Conservation (phyloP, 495 filamentous ascomycete species). For the Aspergillus ostianus region DNA sequence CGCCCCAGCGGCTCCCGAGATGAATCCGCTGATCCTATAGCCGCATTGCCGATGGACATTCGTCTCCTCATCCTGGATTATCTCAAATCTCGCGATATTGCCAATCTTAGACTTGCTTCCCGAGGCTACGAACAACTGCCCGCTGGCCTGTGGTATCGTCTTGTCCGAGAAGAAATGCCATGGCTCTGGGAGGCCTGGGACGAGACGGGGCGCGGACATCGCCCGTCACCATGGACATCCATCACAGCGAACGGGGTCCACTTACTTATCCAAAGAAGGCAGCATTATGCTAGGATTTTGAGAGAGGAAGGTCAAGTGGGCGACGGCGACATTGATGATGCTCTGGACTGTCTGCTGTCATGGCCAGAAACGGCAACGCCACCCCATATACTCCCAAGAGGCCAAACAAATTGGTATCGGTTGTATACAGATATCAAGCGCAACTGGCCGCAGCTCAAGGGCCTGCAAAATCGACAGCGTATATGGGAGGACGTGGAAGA, state of each 20-base stretch:
- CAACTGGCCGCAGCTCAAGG: slow-evolving; percentile 24
- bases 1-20: neutral
- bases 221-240: slow-evolving; percentile 16
- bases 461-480: slow-evolving; percentile 25
- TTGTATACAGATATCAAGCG: slow-evolving; percentile 20
- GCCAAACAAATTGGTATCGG: slow-evolving; percentile 24
- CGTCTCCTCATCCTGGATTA: slow-evolving; percentile 14
- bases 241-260: slow-evolving; percentile 14
- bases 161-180: slow-evolving; percentile 30
- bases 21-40: slow-evolving; percentile 15
- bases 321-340: neutral
- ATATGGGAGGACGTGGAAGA: slow-evolving; percentile 29
- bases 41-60: slow-evolving; percentile 25
- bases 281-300: neutral
- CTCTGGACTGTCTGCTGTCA: slow-evolving; percentile 2
- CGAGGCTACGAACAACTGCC: slow-evolving; percentile 26
- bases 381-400: slow-evolving; percentile 12
- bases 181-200: slow-evolving; percentile 34
- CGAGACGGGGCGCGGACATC: slow-evolving; percentile 7
- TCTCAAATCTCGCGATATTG: slow-evolving; percentile 22
- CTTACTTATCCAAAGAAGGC: slow-evolving; percentile 4
- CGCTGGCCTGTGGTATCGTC: slow-evolving; percentile 21
- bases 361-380: slow-evolving; percentile 1
- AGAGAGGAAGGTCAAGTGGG: neutral
- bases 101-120: slow-evolving; percentile 19